Conservation (phyloP, 2,329 filamentous ascomycete species). For the Exophiala oligosperma region DNA sequence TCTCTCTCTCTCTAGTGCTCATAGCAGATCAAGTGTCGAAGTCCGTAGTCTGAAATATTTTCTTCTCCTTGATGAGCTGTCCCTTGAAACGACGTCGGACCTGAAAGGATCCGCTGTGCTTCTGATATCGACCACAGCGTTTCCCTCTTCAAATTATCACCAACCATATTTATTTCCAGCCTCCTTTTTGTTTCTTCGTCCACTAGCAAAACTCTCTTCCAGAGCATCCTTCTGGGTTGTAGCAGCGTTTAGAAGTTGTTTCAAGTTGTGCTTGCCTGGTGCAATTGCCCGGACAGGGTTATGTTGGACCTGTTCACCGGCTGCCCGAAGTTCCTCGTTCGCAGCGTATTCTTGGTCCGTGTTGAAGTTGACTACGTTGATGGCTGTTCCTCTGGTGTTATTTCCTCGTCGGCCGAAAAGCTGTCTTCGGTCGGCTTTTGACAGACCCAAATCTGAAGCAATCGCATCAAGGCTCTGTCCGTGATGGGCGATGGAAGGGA, state of each 20-base stretch:
- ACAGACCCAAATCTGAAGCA: conserved; percentile 76
- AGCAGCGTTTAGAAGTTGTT: conserved; percentile 82
- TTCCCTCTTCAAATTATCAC: conserved; percentile 41
- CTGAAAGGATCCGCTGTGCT: too few species aligned
- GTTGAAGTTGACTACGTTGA: conserved; percentile 82
- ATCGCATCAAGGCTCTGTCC: conserved; percentile 66
- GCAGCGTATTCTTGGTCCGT: conserved; percentile 82
- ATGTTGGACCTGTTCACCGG: conserved; percentile 69
- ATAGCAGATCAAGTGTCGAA: too few species aligned
- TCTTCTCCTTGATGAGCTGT: too few species aligned
- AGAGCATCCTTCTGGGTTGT: conserved; percentile 80
- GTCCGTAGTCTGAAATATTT: too few species aligned
- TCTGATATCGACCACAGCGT: too few species aligned
- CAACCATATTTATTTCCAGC: conserved; percentile 83
- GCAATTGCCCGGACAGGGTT: conserved; percentile 81
- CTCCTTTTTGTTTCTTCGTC: conserved; percentile 76
- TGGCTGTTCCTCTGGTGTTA: conserved; percentile 39
- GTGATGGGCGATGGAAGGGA: conserved; percentile 18
- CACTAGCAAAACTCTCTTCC: conserved; percentile 86
- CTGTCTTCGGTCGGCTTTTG: conserved; percentile 73
- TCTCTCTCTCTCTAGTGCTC: too few species aligned
- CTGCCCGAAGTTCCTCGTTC: conserved; percentile 74
- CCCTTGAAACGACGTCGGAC: too few species aligned
- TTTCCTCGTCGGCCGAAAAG: conserved; percentile 70
- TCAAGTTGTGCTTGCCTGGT: conserved; percentile 85